A percentile compares a stretch with the other conserved stretches of the same genome.
phyloP scores from a whole-genome alignment of 2,329 filamentous ascomycete genomes.

The Fusarium sacchari region DNA sequence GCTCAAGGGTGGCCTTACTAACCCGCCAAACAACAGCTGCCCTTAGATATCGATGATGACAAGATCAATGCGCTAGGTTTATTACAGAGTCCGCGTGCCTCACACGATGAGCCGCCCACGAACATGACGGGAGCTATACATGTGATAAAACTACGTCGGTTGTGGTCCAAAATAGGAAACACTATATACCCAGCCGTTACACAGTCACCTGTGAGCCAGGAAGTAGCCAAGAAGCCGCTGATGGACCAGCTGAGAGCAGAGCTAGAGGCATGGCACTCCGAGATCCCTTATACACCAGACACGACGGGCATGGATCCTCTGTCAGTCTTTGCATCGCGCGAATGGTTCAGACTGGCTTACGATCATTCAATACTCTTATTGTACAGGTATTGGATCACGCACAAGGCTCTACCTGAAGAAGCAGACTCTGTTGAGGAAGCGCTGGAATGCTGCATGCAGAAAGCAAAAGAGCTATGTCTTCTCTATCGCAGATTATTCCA shows the following conservation, averaged over 20 bases:
- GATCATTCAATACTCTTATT: constrained; percentile 52
- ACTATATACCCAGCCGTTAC: constrained; percentile 37
- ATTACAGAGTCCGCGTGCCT: constrained; percentile 9
- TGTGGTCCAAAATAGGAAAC: constrained; percentile 46
- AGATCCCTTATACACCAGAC: constrained; percentile 30
- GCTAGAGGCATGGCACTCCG: constrained; percentile 42
- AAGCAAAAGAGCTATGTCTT: constrained; percentile 46
- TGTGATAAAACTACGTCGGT: constrained; percentile 42
- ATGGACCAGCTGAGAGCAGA: constrained; percentile 37
- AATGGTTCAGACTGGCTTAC: constrained; percentile 53
- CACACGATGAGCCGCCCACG: constrained; percentile 34
- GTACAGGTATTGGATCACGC: constrained; percentile 46
- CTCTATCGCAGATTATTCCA: constrained; percentile 50
- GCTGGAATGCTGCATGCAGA: constrained; percentile 17
- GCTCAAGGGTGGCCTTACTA: background rate
- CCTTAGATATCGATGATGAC: constrained; percentile 29
- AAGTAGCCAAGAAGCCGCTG: constrained; percentile 21
- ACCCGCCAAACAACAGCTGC: background rate
- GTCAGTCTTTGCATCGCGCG: constrained; percentile 49
- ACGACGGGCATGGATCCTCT: constrained; percentile 21
- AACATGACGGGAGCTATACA: constrained; percentile 47
- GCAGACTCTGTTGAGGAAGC: constrained; percentile 25
- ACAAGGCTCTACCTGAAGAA: constrained; percentile 15
- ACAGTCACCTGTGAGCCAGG: constrained; percentile 2
- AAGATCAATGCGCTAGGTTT: constrained; percentile 24